Base-by-base conservation (phyloP, 495 filamentous ascomycete species). In the Penicillium simplicissimum region DNA sequence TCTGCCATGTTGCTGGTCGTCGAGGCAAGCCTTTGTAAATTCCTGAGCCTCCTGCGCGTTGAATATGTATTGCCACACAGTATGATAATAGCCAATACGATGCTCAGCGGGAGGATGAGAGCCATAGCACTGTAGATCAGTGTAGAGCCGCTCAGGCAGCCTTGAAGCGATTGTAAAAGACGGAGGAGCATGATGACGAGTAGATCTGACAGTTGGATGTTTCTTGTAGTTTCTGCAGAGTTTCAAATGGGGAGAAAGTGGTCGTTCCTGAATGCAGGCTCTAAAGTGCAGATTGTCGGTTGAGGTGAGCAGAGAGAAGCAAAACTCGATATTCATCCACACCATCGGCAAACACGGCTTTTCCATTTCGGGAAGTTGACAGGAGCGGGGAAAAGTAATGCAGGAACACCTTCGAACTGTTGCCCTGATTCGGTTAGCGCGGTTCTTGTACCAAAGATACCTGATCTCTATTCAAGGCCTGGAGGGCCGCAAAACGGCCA, bases 1-100 rank as follows among this genome's bases (percentile, higher is more conserved):
- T 52, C 48, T n/a, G 25, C 48, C 48, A 52, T 52, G n/a, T 52
- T 52, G 25, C 48, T 52, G 28, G 48, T 52, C 0, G 8, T 28
- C 7, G 17, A 34, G 8, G 9, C 15, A 15, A 52, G 14, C n/a
- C 48, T 28, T 52, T 34, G 48, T n/a, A 52, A 25, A 10, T 52
- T 52, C 28, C 13, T 52, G 1, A 52, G 15, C 28, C 48, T 17
- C 28, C 14, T 52, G n/a, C 48, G 48, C 14, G 31, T 52, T 52
- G 14, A n/a, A 5, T n/a, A 4, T 14, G 5, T 23, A 52, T 52
- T 52, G 7, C 48, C 48, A 3, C 14, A 52, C 6, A 33, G 48
- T 34, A 52, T 8, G 3, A 34, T 8, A 4, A 34, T 3, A 52
- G 8, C 25, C n/a, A 34, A 34, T 14, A 19, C 1, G 5, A 52